These are phyloP conservation scores for Blastocystis sp. DNA, from an alignment of 352 stramenopile species.

Conservation along the genomic window DNA sequence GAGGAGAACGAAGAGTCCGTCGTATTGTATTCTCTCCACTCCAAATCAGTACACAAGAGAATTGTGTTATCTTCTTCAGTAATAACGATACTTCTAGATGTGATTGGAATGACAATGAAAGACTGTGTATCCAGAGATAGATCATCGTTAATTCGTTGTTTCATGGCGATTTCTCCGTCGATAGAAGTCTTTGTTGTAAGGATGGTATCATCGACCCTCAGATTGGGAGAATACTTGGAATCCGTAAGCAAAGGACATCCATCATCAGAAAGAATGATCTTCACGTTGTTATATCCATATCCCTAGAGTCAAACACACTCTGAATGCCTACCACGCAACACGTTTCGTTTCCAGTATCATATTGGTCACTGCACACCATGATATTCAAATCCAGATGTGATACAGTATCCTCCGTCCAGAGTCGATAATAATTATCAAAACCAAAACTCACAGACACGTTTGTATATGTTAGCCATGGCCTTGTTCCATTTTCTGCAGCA, in stretches of 20 bases:
- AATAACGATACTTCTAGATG: constrained; percentile 12
- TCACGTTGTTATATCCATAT: not conserved
- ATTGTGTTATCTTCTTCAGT: not conserved
- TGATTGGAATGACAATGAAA: not conserved
- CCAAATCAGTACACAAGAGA: constrained; percentile 23
- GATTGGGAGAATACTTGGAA: not conserved
- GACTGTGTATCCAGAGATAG: constrained; percentile 2
- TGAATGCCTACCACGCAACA: not conserved
- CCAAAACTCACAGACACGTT: not conserved
- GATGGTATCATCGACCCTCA: not conserved
- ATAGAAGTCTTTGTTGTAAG: not conserved
- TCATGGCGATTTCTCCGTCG: not conserved
- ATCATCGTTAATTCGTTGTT: not conserved
- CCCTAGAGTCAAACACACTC: not conserved
- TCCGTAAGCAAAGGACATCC: not conserved
- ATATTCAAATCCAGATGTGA: not conserved
- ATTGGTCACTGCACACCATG: not conserved
- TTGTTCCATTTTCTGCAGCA: not conserved
- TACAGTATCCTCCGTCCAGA: not conserved
- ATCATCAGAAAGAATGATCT: not conserved
- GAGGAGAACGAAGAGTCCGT: not conserved
- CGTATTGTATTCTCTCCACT: not conserved
- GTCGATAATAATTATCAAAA: not conserved
- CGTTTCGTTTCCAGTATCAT: not conserved
- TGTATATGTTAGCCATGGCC: not conserved